Base-by-base conservation (phyloP, 805 yeast genomes). In the Lachancea sp. region DNA sequence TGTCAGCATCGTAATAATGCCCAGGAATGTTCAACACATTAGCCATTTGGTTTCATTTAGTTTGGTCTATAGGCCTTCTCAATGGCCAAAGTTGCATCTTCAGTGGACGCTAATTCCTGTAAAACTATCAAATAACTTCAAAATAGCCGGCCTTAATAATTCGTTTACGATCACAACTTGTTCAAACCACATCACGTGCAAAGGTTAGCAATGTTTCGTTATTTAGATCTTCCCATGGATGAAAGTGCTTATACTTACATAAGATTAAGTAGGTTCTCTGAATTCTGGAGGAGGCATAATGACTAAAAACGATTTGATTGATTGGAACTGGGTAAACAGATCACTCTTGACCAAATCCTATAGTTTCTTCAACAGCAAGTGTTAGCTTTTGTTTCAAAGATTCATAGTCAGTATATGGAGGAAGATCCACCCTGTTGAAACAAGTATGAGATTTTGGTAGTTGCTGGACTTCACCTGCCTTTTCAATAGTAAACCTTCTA, bases 401-500 rank as follows among this genome's bases (percentile, higher is more conserved):
- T 39, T 83, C 96, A 61, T 75, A 85, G 58, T 83, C 89, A 44
- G 73, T 74, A 65, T 92, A 92, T 42, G 94, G 95, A 29, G 99
- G 99, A 58, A 92, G 74, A 69, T 92, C 98, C 40, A 92, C 97
- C 69, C 99, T 84, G 70, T 92, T 92, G 77, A 92, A 92, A 74
- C 99, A 90, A 2, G 99, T 92, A 63, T 92, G 98, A 8, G 96
- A 86, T 65, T 92, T 92, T 33, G 99, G 99, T 56, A 92, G 57
- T 68, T 89, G 96, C 56, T 79, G 81, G 24, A 83, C 58, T 62
- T 90, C 97, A 43, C 98, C 98, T 8, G 97, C 97, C 64, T 89
- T 89, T 64, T 92, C 99, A 62, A 92, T 90, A 5, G 99, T 92
- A 65, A 92, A 92, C 61, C 97, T 78, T 74, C 99, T 84, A 40